A percentile compares a stretch with the other conserved stretches of the same genome.
phyloP scores from a whole-genome alignment of 73 alveolate genomes.

The Paramecium sonneborni region DNA sequence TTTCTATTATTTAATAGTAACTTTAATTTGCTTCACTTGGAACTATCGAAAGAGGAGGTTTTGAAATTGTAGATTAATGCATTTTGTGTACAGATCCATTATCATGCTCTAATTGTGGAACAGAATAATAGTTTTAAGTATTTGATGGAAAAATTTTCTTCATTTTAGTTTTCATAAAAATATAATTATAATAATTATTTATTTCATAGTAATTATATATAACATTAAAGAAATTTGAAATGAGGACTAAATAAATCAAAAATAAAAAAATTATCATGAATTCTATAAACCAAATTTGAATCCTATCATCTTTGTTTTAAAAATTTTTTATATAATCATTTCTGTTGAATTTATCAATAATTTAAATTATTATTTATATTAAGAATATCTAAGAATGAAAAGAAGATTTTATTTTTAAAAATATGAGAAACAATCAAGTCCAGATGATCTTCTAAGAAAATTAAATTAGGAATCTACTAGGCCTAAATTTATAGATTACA shows the following conservation, averaged over 20 bases:
- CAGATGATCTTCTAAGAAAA: neutral
- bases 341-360: neutral
- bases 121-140: neutral
- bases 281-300: no score
- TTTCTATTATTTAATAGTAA: slow-evolving; percentile 14
- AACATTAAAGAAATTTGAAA: no score
- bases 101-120: neutral
- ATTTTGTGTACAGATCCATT: neutral
- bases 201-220: no score
- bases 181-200: neutral
- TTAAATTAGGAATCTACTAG: neutral
- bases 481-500: neutral
- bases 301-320: no score
- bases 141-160: neutral
- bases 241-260: no score
- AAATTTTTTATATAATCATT: neutral
- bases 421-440: neutral
- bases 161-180: neutral
- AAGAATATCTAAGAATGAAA: neutral
- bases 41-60: neutral
- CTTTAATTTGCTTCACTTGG: slow-evolving; percentile 47
- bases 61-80: slow-evolving; percentile 36
- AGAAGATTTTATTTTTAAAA: neutral
- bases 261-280: no score
- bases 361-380: neutral